Conservation (phyloP, 805 yeast genomes). For the Vanderwaltozyma yarrowii region DNA sequence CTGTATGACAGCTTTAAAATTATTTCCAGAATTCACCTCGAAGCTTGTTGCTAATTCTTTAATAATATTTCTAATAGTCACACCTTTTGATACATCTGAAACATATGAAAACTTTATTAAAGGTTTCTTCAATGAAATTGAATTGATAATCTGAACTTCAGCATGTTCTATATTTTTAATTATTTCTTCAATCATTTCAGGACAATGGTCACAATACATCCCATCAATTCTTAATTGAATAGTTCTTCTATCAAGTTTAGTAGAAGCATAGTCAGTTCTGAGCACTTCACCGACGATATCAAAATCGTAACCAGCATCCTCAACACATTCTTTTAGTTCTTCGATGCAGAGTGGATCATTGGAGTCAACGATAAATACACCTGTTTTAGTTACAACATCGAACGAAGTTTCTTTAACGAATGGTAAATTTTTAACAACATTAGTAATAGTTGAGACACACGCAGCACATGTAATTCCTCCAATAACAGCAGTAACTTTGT, state of each 20-base stretch:
- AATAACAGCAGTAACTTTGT: not conserved
- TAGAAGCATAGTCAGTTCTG: no score
- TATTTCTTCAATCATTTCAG: not conserved
- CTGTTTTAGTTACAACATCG: not conserved
- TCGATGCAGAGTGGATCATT: not conserved
- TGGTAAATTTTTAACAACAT: not conserved
- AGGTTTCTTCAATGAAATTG: constrained; percentile 1
- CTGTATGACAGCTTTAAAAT: not conserved
- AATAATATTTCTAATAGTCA: not conserved
- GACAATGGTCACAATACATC: not conserved
- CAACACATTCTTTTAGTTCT: not conserved
- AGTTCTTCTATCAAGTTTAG: not conserved
- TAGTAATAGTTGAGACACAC: not conserved
- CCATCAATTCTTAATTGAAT: not conserved
- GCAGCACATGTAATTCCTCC: not conserved
- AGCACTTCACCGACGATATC: not conserved
- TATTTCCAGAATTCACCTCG: not conserved
- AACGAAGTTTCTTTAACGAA: not conserved
- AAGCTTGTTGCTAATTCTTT: no score
- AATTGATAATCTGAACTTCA: no score
- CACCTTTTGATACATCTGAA: not conserved
- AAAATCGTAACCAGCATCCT: not conserved
- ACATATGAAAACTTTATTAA: constrained; percentile 1
- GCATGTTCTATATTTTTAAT: no score
- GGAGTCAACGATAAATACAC: not conserved